Evolutionary conservation across 106 monocot species (phyloP).

Genomic region (Dendrobium nobile): DNA sequence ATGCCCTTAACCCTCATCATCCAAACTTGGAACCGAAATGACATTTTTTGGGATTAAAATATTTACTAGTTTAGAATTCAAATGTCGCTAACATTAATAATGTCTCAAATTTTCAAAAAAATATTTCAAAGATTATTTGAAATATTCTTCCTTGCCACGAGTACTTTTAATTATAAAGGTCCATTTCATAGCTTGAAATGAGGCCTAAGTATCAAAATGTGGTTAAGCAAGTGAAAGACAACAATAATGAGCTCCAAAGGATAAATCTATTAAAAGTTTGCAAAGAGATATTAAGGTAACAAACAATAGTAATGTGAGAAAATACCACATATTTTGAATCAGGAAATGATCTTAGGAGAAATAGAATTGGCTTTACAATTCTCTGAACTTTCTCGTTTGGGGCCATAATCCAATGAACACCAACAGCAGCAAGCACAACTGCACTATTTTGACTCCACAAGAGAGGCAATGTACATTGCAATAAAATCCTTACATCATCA

Average conservation of each 20-base stretch:
- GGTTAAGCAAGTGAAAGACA: not conserved
- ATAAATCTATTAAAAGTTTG: not conserved
- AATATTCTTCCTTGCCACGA: not conserved
- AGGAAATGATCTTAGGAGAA: constrained; percentile 67
- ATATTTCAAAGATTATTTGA: not conserved
- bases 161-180: not conserved
- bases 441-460: constrained; percentile 96
- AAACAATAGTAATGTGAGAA: not conserved
- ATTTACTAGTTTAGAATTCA: not conserved
- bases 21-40: not conserved
- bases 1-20: not conserved
- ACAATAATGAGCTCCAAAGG: not conserved
- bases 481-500: constrained; percentile 61
- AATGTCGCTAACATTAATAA: not conserved
- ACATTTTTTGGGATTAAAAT: not conserved
- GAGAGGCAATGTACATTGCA: constrained; percentile 83
- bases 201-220: not conserved
- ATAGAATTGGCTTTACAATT: constrained; percentile 81
- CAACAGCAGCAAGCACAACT: constrained; percentile 88
- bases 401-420: constrained; percentile 89
- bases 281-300: not conserved
- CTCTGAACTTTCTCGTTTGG: constrained; percentile 45
- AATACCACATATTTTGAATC: constrained; percentile 85
- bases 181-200: not conserved
- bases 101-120: not conserved